Evolutionary conservation across 306 rosid genomes (phyloP).

Genomic region (Crotalaria pallida): DNA sequence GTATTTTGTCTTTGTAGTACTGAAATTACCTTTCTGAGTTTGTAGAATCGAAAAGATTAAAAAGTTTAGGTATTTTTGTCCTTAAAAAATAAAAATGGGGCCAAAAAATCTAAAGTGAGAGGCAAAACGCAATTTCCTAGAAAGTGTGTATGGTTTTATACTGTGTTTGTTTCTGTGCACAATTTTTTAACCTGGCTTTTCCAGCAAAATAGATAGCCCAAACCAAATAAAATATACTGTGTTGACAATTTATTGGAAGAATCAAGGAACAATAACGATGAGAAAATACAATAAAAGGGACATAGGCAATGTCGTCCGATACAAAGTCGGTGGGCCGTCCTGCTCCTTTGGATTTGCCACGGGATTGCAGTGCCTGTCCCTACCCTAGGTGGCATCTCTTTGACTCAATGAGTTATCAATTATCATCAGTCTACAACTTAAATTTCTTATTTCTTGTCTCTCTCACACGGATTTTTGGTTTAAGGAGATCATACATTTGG

Average conservation of each 20-base stretch:
- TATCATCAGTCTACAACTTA: neutral
- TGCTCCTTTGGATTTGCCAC: constrained; percentile 84
- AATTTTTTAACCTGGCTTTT: neutral
- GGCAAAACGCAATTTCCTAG: too few relatives aligned
- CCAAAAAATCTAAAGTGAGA: too few relatives aligned
- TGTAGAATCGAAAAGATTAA: too few relatives aligned
- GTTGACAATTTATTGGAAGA: constrained; percentile 17
- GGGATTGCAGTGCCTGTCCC: constrained; percentile 71
- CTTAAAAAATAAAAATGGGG: too few relatives aligned
- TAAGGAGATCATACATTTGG: too few relatives aligned
- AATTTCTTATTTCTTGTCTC: neutral
- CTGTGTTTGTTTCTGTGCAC: neutral
- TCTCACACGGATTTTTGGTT: too few relatives aligned
- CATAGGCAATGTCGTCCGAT: constrained; percentile 62
- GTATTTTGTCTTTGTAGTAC: too few relatives aligned
- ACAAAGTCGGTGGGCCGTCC: constrained; percentile 63
- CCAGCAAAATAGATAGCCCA: neutral
- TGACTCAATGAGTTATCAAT: neutral
- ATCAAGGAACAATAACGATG: neutral
- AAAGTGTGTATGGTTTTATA: too few relatives aligned
- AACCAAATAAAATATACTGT: neutral
- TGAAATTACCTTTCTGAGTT: too few relatives aligned
- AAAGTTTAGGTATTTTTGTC: too few relatives aligned
- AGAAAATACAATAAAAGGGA: constrained; percentile 32
- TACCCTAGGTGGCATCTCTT: constrained; percentile 41